Conservation (phyloP, 176 grass and related monocot species). For the Triticum urartu region DNA sequence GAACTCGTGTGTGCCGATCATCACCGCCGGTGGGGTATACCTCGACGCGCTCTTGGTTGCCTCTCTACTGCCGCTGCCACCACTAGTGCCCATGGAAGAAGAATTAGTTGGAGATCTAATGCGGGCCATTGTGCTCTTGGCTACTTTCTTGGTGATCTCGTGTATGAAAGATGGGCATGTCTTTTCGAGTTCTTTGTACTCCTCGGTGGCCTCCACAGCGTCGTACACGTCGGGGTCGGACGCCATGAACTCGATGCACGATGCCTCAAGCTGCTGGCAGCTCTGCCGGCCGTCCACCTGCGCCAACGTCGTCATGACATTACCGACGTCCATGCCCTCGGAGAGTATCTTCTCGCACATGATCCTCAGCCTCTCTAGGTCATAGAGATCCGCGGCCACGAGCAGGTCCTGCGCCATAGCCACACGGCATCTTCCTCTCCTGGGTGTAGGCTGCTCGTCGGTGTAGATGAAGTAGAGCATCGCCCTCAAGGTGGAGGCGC, state of each 20-base stretch:
- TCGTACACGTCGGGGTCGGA: background rate
- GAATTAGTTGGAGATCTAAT: background rate
- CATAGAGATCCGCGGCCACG: background rate
- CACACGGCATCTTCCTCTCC: background rate
- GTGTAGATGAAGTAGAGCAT: conserved; percentile 1
- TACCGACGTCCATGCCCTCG: background rate
- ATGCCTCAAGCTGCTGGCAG: background rate
- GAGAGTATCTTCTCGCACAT: background rate
- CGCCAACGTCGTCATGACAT: background rate
- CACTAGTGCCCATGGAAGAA: too few species aligned
- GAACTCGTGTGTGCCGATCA: background rate
- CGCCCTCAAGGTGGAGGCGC: background rate
- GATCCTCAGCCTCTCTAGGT: background rate
- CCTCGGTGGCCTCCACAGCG: background rate
- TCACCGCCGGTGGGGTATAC: background rate
- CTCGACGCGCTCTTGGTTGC: background rate
- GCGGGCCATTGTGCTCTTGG: background rate
- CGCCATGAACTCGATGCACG: background rate
- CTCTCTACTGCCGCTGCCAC: background rate
- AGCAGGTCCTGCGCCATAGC: background rate
- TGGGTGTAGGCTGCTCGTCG: background rate
- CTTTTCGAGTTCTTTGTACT: background rate
- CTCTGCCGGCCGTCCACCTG: background rate
- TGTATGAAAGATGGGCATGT: background rate
- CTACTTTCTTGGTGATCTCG: background rate